Conservation (phyloP, 2,329 filamentous ascomycete species). For the Fusarium sp. region DNA sequence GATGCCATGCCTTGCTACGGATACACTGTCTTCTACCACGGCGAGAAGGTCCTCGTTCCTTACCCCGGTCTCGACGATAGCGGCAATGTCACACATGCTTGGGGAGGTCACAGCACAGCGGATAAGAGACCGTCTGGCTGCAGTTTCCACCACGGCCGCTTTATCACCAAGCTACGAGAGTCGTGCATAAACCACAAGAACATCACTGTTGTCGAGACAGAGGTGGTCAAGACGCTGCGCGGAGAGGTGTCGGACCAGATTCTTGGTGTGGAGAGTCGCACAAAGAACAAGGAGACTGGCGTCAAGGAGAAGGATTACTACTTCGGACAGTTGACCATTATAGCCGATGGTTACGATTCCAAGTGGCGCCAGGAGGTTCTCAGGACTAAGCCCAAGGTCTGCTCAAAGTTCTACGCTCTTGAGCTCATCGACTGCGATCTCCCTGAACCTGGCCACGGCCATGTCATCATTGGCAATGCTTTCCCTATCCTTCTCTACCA, state of each 20-base stretch:
- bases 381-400: conserved; percentile 82
- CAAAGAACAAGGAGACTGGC: conserved; percentile 65
- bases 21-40: conserved; percentile 88
- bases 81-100: conserved; percentile 52
- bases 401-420: conserved; percentile 92
- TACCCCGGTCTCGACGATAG: conserved; percentile 74
- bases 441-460: conserved; percentile 78
- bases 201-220: conserved; percentile 91
- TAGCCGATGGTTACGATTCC: conserved; percentile 91
- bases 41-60: conserved; percentile 75
- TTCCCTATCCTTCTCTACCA: conserved; percentile 91
- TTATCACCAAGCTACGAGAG: conserved; percentile 82
- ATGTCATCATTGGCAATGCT: conserved; percentile 84
- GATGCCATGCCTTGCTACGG: conserved; percentile 85
- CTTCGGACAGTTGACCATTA: conserved; percentile 87
- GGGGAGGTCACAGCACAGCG: conserved; percentile 48
- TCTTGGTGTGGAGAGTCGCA: conserved; percentile 82
- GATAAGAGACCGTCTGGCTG: conserved; percentile 70
- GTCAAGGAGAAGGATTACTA: conserved; percentile 75
- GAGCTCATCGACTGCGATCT: conserved; percentile 90
- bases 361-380: conserved; percentile 88
- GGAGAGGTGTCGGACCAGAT: conserved; percentile 75
- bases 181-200: conserved; percentile 80
- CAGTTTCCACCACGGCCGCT: conserved; percentile 93
- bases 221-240: conserved; percentile 78